phyloP scores from a whole-genome alignment of 495 filamentous ascomycete species.

The Tetracladium marchalianum region DNA sequence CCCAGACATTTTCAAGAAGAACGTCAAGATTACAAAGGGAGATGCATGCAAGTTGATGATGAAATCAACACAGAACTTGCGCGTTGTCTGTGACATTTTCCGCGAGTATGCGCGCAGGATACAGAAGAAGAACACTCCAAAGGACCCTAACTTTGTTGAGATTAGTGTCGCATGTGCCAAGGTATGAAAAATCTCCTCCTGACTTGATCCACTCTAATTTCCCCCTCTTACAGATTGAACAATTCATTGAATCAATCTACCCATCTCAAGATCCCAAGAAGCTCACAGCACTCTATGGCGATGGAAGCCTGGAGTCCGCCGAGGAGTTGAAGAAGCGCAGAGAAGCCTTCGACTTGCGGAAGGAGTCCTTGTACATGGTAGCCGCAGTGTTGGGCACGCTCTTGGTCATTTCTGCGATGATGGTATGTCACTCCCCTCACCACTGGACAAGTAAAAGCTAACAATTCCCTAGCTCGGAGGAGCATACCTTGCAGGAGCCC shows the following conservation, averaged over 20 bases:
- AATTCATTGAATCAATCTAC: conserved; percentile 95
- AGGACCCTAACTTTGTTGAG: conserved; percentile 86
- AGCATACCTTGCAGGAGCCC: conserved; percentile 35
- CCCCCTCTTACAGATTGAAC: conserved; percentile 59
- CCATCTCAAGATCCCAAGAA: conserved; percentile 51
- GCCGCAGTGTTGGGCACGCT: conserved; percentile 49
- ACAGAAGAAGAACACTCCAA: conserved; percentile 87
- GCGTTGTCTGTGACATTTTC: conserved; percentile 70
- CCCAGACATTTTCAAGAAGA: conserved; percentile 71
- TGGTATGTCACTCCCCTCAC: conserved; percentile 42
- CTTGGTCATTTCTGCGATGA: conserved; percentile 47
- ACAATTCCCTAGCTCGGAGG: conserved; percentile 21
- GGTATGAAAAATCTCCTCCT: conserved; percentile 38
- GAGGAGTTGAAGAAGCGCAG: conserved; percentile 24
- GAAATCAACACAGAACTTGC: conserved; percentile 82
- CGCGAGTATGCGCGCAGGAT: conserved; percentile 66
- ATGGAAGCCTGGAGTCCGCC: conserved; percentile 23
- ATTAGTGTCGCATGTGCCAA: conserved; percentile 87
- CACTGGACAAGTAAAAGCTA: neutral
- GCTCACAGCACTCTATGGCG: conserved; percentile 19
- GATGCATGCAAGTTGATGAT: conserved; percentile 87
- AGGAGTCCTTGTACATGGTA: conserved; percentile 54
- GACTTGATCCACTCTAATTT: neutral
- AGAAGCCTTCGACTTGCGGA: conserved; percentile 36
- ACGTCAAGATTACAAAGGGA: conserved; percentile 95